Percentiles rank a stretch among this genome's conserved stretches.
These are phyloP conservation scores for Paraleonurus japonicus DNA, from an alignment of 257 asterid genomes.

Conservation along the genomic window DNA sequence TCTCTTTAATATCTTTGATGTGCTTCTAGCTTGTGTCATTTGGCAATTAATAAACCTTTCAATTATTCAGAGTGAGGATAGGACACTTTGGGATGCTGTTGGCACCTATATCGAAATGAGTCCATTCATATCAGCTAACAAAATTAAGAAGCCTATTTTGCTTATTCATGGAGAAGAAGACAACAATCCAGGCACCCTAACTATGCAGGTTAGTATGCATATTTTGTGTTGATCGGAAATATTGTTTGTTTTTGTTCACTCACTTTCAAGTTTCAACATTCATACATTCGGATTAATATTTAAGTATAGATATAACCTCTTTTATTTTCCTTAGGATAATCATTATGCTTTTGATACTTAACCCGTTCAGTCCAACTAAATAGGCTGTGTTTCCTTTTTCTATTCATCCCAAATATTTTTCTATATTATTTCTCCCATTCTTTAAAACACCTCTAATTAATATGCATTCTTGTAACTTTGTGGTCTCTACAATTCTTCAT, in stretches of 20 bases:
- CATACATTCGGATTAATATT: too few species aligned
- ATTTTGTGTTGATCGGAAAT: neutral
- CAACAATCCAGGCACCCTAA: constrained; percentile 93
- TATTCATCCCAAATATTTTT: neutral
- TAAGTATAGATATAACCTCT: too few species aligned
- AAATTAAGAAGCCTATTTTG: constrained; percentile 92
- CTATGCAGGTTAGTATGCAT: constrained; percentile 76
- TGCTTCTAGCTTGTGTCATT: constrained; percentile 12
- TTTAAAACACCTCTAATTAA: neutral
- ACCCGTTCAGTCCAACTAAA: neutral
- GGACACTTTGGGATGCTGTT: constrained; percentile 98
- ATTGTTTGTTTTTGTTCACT: neutral
- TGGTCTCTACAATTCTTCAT: neutral
- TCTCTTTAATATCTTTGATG: neutral
- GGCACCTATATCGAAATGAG: constrained; percentile 83
- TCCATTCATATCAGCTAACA: constrained; percentile 91
- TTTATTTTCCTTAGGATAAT: too few species aligned
- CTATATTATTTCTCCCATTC: neutral
- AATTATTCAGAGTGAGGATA: constrained; percentile 73
- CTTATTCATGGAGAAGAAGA: constrained; percentile 99
- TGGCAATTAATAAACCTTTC: constrained; percentile 15
- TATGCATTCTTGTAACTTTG: neutral
- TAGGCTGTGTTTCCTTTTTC: neutral
- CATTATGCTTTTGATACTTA: neutral
- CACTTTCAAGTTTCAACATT: neutral